Evolutionary conservation across 73 alveolate genomes (phyloP), one percentile per base, ranked within the genome.

Genomic region (Paramecium octaurelia): DNA sequence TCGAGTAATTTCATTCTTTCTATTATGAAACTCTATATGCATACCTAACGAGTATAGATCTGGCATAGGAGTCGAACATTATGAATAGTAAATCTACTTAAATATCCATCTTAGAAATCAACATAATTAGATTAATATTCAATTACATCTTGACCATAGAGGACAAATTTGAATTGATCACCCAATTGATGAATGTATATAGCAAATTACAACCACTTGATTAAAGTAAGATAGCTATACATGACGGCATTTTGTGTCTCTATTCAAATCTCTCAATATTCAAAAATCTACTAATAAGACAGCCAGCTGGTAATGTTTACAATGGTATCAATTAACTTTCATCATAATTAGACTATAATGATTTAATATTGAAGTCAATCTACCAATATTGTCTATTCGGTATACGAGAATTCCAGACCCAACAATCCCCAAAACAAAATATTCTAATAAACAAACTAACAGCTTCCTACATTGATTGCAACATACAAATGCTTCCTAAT

Each of bases 281-380:
- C 24, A 21, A 29, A 42, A 38, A 21, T 10, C 38, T 75, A 42
- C n/a, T 75, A 1, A 75, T 38, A 38, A 29, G 46, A 35, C 18
- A 35, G 5, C 88, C 88, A 1, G 14, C 20, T 31, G 88, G 36
- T 34, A 80, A 43, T 80, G 14, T n/a, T 4, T 80, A 8, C 46
- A 80, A 48, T 44, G 91, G 73, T 42, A 80, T 8, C 3, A 12
- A n/a, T 80, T 31, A 35, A 43, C 8, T 0, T 1, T 14, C 2
- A 23, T 80, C 48, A 77, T 80, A 18, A 3, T 16, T 34, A 80
- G 91, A 80, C 46, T 80, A 80, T 80, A 44, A 44, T 80, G 91
- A 80, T 38, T 48, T 80, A 80, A 80, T 80, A 20, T 23, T 44
- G 23, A 80, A 80, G 24, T 34, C 48, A 20, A n/a, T 42, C 4